These are phyloP conservation scores for Canavalia gladiata DNA, from an alignment of 306 rosid genomes.

Conservation along the genomic window DNA sequence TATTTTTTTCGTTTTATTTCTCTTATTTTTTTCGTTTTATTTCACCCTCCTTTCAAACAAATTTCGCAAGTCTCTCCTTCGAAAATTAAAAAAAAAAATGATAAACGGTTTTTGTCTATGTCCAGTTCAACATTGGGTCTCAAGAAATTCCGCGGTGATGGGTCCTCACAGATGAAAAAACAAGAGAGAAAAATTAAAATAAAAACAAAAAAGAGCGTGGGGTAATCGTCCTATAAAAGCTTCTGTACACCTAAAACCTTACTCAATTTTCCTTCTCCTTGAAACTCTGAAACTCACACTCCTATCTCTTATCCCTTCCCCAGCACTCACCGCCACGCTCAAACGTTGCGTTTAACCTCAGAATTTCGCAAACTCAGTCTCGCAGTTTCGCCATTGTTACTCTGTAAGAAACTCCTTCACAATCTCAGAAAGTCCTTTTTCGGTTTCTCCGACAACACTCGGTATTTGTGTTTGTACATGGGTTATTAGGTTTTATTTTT, in stretches of 20 bases:
- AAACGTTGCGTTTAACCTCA: conserved; percentile 1
- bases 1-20: no score
- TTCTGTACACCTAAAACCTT: not conserved
- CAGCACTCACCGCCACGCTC: not conserved
- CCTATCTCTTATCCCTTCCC: conserved; percentile 26
- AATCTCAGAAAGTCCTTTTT: not conserved
- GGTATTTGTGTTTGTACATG: not conserved
- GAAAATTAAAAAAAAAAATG: no score
- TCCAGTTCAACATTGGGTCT: not conserved
- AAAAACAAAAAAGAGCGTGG: not conserved
- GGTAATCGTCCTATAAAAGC: not conserved
- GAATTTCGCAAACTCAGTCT: not conserved
- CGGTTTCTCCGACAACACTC: not conserved
- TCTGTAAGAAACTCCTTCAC: conserved; percentile 27
- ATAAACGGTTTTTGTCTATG: no score
- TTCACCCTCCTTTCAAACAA: no score
- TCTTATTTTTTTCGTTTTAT: no score
- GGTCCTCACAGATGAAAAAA: not conserved
- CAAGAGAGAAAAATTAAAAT: not conserved
- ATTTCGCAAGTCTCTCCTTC: no score
- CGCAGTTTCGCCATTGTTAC: conserved; percentile 35
- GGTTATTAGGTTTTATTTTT: not conserved
- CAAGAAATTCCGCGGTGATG: not conserved
- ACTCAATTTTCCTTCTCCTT: not conserved
- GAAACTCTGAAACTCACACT: not conserved